phyloP scores from a whole-genome alignment of 192 early-diverging fungal species.

The Thoreauomyces humboldtii region DNA sequence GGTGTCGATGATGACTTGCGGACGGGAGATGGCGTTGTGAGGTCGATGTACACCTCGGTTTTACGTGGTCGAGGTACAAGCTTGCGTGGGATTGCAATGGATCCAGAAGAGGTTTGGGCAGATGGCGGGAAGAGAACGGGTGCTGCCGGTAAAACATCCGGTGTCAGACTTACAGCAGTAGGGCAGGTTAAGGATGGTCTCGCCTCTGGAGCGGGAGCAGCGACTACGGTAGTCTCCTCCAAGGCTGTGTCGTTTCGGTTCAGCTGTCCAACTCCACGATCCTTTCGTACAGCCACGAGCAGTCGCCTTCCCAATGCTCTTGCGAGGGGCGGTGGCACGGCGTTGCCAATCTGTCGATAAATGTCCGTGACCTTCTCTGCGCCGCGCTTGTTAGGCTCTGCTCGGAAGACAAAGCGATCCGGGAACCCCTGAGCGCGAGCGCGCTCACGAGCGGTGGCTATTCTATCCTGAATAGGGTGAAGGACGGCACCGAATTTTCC shows the following conservation, averaged over 20 bases:
- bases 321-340: constrained; percentile 66
- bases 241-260: too few relatives aligned
- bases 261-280: too few relatives aligned
- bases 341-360: constrained; percentile 69
- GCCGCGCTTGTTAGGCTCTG: not conserved
- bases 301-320: constrained; percentile 54
- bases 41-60: too few relatives aligned
- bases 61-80: too few relatives aligned
- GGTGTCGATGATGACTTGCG: too few relatives aligned
- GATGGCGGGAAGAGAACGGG: not conserved
- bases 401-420: constrained; percentile 53
- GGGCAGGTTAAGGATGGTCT: too few relatives aligned
- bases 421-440: constrained; percentile 74
- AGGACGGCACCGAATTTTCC: constrained; percentile 62
- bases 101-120: too few relatives aligned
- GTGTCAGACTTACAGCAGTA: too few relatives aligned
- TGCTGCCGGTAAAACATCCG: not conserved
- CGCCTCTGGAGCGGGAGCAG: too few relatives aligned
- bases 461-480: constrained; percentile 60
- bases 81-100: too few relatives aligned
- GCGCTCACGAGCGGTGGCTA: constrained; percentile 59
- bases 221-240: too few relatives aligned
- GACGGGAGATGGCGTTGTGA: too few relatives aligned
- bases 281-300: constrained; percentile 32
- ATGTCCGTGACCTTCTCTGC: constrained; percentile 34